These are phyloP conservation scores for Corniculantispora saksenae DNA, from an alignment of 2,329 filamentous ascomycete genomes.

Conservation along the genomic window DNA sequence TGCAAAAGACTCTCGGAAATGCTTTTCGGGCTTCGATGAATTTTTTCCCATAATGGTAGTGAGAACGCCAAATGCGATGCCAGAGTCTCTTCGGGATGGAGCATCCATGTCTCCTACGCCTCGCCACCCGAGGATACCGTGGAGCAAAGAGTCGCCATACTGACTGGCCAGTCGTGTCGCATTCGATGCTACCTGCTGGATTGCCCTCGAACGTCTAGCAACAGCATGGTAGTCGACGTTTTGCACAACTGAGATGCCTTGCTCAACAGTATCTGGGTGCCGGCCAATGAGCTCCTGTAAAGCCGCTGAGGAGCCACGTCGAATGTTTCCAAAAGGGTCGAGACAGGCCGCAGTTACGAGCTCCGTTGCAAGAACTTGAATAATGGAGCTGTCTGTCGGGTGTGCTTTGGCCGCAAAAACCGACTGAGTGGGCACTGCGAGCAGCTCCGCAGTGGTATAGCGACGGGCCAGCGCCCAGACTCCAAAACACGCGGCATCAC, in stretches of 20 bases:
- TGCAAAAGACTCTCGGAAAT: conserved; percentile 34
- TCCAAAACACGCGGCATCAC: conserved; percentile 94
- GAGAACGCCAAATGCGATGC: conserved; percentile 66
- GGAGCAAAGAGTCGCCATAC: conserved; percentile 68
- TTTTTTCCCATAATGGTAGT: conserved; percentile 42
- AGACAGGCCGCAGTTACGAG: conserved; percentile 80
- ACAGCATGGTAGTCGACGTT: conserved; percentile 91
- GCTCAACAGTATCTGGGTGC: conserved; percentile 79
- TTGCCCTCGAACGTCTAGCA: conserved; percentile 79
- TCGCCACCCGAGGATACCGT: conserved; percentile 78
- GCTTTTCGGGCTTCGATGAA: conserved; percentile 24
- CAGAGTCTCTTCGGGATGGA: conserved; percentile 70
- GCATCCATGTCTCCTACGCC: conserved; percentile 81
- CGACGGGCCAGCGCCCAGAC: conserved; percentile 90
- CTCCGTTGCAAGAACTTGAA: conserved; percentile 79
- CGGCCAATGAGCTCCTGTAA: conserved; percentile 91
- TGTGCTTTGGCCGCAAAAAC: conserved; percentile 43
- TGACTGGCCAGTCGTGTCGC: conserved; percentile 69
- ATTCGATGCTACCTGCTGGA: conserved; percentile 71
- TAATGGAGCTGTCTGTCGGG: conserved; percentile 47
- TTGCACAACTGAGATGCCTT: conserved; percentile 86
- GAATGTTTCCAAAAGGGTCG: conserved; percentile 90
- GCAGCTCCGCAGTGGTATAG: conserved; percentile 78
- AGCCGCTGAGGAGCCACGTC: conserved; percentile 87
- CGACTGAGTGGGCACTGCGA: conserved; percentile 56